Base-by-base conservation (phyloP, 352 stramenopile species). In the Globisporangium cylindrosporum region DNA sequence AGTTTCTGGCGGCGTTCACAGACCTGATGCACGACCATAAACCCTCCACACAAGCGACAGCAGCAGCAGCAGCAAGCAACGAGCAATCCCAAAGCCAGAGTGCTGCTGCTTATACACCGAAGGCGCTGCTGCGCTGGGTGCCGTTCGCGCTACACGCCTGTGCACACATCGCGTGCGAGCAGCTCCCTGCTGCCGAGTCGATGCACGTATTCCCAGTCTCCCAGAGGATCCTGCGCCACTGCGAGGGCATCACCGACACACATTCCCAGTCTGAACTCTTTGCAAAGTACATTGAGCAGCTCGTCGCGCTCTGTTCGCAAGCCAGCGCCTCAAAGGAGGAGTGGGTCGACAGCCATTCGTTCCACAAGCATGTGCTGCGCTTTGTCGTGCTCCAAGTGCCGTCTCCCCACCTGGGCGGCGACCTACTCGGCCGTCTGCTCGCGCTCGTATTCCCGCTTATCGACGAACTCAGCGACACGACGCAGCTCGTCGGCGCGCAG, bases 391-490 rank as follows among this genome's bases (percentile, higher is more conserved):
- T 76, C 57, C 78, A 91, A 64, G 75, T 94, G 18, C 10, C 63
- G n/a, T 83, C 79, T 24, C 88, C 88, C 20, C 67, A 88, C 51
- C 64, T 95, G 2, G 82, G 80, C 0, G 82, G 83, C 10, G 88
- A 94, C 32, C 29, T 89, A n/a, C 76, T 94, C 15, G 88, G 88
- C 1, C 86, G 86, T 14, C 43, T 93, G 22, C 69, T 96, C 20
- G 83, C 88, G 43, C 75, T 96, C 32, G 84, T 90, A 27, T 90
- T 96, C 22, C 88, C 88, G 38, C 75, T 96, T 20, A 66, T 96
- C 20, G 88, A 96, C 68, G 80, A 94, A 46, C 72, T 92, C 41
- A 83, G 62, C 2, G 76, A 92, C 56, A 62, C 76, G 15, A 89
- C 84, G 2, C 86, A 94, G 43, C 62, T 80, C 22, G 74, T 92